phyloP scores from a whole-genome alignment of 257 asterid genomes.

The Solanum lignicaule region DNA sequence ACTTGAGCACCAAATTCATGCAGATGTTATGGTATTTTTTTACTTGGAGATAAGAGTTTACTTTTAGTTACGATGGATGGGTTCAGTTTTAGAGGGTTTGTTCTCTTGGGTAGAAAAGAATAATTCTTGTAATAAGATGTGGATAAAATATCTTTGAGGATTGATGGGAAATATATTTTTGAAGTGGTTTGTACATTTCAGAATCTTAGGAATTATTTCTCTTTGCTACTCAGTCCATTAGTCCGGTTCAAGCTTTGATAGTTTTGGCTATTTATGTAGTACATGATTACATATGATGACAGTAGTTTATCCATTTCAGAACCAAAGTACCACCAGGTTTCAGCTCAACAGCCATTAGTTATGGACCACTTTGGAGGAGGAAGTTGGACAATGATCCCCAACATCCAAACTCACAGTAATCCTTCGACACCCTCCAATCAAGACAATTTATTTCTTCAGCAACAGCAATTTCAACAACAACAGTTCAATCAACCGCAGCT shows the following conservation, averaged over 20 bases:
- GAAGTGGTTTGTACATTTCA: background rate
- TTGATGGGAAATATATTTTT: background rate
- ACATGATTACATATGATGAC: background rate
- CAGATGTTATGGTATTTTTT: background rate
- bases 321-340: background rate
- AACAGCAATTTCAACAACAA: slow-evolving; percentile 48
- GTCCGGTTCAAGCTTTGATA: background rate
- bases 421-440: slow-evolving; percentile 77
- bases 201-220: background rate
- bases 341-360: background rate
- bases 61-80: background rate
- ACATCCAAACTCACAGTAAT: slow-evolving; percentile 63
- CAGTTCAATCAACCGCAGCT: slow-evolving; percentile 48
- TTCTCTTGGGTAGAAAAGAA: background rate
- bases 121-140: background rate
- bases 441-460: slow-evolving; percentile 54
- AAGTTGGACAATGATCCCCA: slow-evolving; percentile 80
- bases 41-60: background rate
- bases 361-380: slow-evolving; percentile 85
- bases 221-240: background rate
- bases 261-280: background rate
- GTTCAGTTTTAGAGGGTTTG: background rate
- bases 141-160: background rate
- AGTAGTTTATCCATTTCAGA: background rate
- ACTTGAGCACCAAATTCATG: background rate